Base-by-base conservation (phyloP, 2,329 filamentous ascomycete genomes). In the Sordariomycetes sp. region DNA sequence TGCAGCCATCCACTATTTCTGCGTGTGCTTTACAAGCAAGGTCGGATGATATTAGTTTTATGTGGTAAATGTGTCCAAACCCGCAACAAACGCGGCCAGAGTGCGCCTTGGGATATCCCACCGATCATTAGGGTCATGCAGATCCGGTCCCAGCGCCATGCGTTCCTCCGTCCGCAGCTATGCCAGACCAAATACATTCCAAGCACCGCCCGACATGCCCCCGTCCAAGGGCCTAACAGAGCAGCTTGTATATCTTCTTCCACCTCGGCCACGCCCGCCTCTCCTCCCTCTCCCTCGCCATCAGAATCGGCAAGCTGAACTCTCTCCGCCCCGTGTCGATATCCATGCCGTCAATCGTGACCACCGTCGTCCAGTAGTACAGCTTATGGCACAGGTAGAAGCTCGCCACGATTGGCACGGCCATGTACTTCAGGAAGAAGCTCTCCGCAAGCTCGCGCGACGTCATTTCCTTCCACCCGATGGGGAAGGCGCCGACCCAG, bases 321-420 rank as follows among this genome's bases (percentile, higher is more conserved):
- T 96, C 90, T 28, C 92, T 79, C 32, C 91, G 83, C 2, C 93
- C 93, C 0, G 91, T 96, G 60, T 87, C 82, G 61, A 97, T 74
- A 71, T 97, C 92, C 85, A 97, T 95, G 62, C 95, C 87, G 55
- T 79, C 76, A 37, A 80, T 72, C 20, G 79, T 77, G 51, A 96
- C 79, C 59, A 90, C 77, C 1, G 77, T 74, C 1, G 91, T 95
- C 59, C 78, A 78, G 68, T 82, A 89, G 71, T 77, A 87, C 37
- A 94, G 18, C 73, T 96, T 96, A 72, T 96, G 93, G 0, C 71
- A 76, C 12, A 89, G 52, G 69, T 89, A 96, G 70, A 87, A 88
- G 46, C 77, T 63, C 20, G 85, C 63, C 25, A 90, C 81, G 62
- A 90, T 82, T 16, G 88, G 88, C 1, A 82, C 82, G 4, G 86